phyloP scores from a whole-genome alignment of 257 asterid genomes.

The Prunella vulgaris region DNA sequence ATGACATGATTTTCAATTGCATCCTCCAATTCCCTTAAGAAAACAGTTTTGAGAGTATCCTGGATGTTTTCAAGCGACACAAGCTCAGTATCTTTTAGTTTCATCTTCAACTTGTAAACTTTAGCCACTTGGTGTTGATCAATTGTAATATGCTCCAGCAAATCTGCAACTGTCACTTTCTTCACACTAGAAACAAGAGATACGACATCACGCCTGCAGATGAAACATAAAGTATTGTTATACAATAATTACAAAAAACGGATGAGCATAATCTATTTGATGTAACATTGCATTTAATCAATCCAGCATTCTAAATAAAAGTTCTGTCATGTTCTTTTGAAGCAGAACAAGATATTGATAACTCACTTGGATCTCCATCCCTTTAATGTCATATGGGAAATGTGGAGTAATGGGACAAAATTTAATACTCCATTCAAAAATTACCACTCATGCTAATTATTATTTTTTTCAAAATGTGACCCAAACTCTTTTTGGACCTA shows the following conservation, averaged over 20 bases:
- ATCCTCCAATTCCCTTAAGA: slow-evolving; percentile 62
- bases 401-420: background rate
- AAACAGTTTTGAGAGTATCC: slow-evolving; percentile 46
- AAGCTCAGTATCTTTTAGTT: slow-evolving; percentile 58
- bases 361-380: slow-evolving; percentile 64
- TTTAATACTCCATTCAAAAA: background rate
- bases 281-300: background rate
- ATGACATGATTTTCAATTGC: slow-evolving; percentile 65
- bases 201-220: slow-evolving; percentile 64
- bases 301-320: background rate
- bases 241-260: background rate
- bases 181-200: slow-evolving; percentile 59
- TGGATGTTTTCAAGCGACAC: slow-evolving; percentile 50
- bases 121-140: slow-evolving; percentile 28
- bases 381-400: background rate
- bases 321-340: background rate
- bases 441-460: background rate
- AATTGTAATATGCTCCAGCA: slow-evolving; percentile 62
- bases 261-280: background rate
- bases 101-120: slow-evolving; percentile 56
- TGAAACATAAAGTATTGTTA: slow-evolving; percentile 12
- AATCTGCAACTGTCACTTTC: slow-evolving; percentile 77
- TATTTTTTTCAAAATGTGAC: background rate
- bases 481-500: background rate
- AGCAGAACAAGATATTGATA: slow-evolving; percentile 3